Conservation (phyloP, 768 basidiomycete species). For the Ramaria rubella region DNA sequence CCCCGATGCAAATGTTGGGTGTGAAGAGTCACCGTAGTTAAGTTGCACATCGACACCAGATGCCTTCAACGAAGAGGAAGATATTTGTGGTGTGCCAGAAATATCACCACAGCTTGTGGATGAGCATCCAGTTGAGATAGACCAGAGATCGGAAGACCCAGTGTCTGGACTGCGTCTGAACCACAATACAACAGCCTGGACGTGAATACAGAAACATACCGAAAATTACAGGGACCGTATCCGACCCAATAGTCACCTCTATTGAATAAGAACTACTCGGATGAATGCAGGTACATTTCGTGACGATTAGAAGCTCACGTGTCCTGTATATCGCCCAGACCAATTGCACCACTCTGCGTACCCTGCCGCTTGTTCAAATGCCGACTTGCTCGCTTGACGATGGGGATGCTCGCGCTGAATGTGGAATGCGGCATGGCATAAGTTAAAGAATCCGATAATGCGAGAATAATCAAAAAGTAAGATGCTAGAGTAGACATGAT, state of each 20-base stretch:
- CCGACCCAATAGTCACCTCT: not conserved
- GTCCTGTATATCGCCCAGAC: not conserved
- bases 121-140: not conserved
- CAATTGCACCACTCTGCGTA: not conserved
- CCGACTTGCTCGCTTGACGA: not conserved
- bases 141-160: conserved; percentile 6
- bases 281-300: not conserved
- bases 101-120: not conserved
- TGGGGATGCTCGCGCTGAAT: not conserved
- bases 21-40: conserved; percentile 2
- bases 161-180: not conserved
- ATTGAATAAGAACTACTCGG: not conserved
- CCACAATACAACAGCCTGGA: not conserved
- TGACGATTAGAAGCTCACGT: not conserved
- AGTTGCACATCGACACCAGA: not conserved
- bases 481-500: not conserved
- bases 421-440: not conserved
- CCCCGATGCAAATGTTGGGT: conserved; percentile 1
- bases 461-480: not conserved
- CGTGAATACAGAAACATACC: not conserved
- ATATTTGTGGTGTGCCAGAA: not conserved
- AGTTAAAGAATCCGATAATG: not conserved
- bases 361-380: not conserved
- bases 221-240: not conserved
- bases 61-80: not conserved